These are phyloP conservation scores for Peziza echinospora DNA, from an alignment of 495 filamentous ascomycete genomes.

Conservation along the genomic window DNA sequence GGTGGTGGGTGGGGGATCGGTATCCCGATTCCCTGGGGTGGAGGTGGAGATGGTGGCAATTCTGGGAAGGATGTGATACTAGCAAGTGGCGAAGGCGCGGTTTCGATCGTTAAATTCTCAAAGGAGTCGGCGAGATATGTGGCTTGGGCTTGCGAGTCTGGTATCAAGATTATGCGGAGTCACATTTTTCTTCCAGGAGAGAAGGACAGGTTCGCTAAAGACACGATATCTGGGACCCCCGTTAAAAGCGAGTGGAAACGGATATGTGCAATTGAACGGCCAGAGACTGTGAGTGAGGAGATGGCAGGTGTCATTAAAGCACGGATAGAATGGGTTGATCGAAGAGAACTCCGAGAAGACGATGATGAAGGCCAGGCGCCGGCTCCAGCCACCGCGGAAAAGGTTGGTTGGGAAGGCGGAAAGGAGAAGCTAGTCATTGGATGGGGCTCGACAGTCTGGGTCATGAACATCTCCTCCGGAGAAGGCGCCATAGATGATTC, in stretches of 20 bases:
- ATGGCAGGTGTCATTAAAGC: slow-evolving; percentile 91
- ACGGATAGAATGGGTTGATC: slow-evolving; percentile 76
- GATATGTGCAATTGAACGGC: slow-evolving; percentile 57
- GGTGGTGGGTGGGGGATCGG: slow-evolving; percentile 43
- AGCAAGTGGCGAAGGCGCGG: slow-evolving; percentile 79
- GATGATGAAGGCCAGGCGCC: slow-evolving; percentile 28
- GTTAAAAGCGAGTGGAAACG: slow-evolving; percentile 46
- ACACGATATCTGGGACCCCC: slow-evolving; percentile 38
- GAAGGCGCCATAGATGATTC: slow-evolving; percentile 45
- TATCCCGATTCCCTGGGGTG: slow-evolving; percentile 57
- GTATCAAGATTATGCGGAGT: slow-evolving; percentile 90
- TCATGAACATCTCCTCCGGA: slow-evolving; percentile 76
- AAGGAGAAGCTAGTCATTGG: slow-evolving; percentile 72
- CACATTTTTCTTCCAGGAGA: slow-evolving; percentile 42
- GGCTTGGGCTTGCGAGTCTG: slow-evolving; percentile 85
- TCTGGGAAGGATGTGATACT: slow-evolving; percentile 70
- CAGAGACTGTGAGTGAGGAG: slow-evolving; percentile 37
- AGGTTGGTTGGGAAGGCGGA: slow-evolving; percentile 23
- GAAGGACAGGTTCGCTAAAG: slow-evolving; percentile 27
- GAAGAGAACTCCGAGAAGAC: slow-evolving; percentile 43
- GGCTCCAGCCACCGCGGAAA: slow-evolving; percentile 22
- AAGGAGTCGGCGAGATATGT: slow-evolving; percentile 65
- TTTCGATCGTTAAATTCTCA: slow-evolving; percentile 83
- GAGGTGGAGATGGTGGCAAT: slow-evolving; percentile 24
- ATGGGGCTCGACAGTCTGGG: slow-evolving; percentile 91